Conservation (phyloP, 73 alveolate genomes). For the Stentor coeruleus region DNA sequence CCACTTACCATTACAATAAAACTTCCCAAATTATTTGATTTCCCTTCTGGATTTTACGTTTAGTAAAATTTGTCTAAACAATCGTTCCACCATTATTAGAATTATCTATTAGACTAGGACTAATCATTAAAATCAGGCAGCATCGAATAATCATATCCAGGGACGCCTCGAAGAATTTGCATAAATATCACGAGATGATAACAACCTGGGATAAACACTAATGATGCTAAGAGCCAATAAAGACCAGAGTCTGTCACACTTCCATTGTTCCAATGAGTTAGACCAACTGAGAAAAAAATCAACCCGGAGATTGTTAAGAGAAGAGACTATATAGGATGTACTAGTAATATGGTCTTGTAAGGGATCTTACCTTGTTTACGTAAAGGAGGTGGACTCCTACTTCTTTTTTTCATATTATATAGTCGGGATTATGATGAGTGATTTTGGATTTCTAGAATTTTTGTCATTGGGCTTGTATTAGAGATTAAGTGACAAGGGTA, state of each 20-base stretch:
- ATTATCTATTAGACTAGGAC: too few relatives aligned
- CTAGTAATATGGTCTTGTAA: conserved; percentile 5
- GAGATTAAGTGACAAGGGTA: too few relatives aligned
- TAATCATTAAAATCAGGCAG: conserved; percentile 21
- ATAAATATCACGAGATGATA: conserved; percentile 16
- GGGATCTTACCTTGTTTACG: conserved; percentile 20
- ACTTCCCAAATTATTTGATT: background rate
- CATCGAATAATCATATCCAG: background rate
- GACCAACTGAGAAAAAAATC: conserved; percentile 21
- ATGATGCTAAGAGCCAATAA: conserved; percentile 15
- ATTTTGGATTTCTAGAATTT: too few relatives aligned
- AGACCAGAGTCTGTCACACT: conserved; percentile 14
- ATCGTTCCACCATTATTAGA: too few relatives aligned
- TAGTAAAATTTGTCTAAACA: too few relatives aligned
- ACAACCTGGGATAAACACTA: conserved; percentile 24
- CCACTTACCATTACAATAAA: background rate
- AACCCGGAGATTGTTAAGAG: background rate
- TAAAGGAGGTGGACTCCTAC: conserved; percentile 19
- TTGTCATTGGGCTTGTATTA: too few relatives aligned
- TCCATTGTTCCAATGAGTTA: conserved; percentile 8
- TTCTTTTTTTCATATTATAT: background rate
- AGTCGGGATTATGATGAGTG: background rate
- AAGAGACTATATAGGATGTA: background rate
- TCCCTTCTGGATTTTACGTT: too few relatives aligned
- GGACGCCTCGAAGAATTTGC: background rate